These are phyloP conservation scores for Logfia minima DNA, from an alignment of 129 eudicot genomes.

Conservation along the genomic window DNA sequence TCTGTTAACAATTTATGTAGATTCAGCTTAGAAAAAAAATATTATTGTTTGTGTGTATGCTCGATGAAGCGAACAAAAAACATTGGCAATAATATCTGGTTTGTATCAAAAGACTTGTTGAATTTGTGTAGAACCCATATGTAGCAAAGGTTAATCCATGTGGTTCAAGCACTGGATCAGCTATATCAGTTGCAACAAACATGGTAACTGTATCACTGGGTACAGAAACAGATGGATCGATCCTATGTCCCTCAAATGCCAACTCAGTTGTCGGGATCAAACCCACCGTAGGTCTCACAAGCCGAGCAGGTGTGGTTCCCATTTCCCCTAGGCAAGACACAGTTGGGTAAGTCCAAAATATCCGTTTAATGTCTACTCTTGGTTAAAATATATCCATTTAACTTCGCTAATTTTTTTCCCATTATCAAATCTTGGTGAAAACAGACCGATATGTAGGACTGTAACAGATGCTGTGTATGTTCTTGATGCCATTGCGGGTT, in stretches of 20 bases:
- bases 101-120: not conserved
- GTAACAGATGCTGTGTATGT: conserved; percentile 58
- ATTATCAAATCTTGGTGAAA: not conserved
- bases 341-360: conserved; percentile 45
- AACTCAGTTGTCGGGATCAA: conserved; percentile 66
- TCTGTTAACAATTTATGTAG: not conserved
- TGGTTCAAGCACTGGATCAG: conserved; percentile 87
- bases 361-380: not conserved
- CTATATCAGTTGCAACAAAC: conserved; percentile 71
- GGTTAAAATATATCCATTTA: not conserved
- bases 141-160: conserved; percentile 45
- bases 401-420: not conserved
- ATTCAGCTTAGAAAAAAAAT: too few relatives aligned
- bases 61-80: too few relatives aligned
- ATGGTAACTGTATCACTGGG: conserved; percentile 67
- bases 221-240: conserved; percentile 72
- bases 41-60: too few relatives aligned
- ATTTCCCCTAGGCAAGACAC: conserved; percentile 70
- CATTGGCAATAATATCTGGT: too few relatives aligned
- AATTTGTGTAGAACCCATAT: conserved; percentile 67
- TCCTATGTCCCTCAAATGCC: conserved; percentile 52
- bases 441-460: conserved; percentile 67
- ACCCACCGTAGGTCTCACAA: conserved; percentile 71
- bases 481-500: conserved; percentile 61
- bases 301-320: conserved; percentile 68